Evolutionary conservation across 2,329 filamentous ascomycete genomes (phyloP), one percentile per base, ranked within the genome.

Genomic region (Colletotrichum phormii): DNA sequence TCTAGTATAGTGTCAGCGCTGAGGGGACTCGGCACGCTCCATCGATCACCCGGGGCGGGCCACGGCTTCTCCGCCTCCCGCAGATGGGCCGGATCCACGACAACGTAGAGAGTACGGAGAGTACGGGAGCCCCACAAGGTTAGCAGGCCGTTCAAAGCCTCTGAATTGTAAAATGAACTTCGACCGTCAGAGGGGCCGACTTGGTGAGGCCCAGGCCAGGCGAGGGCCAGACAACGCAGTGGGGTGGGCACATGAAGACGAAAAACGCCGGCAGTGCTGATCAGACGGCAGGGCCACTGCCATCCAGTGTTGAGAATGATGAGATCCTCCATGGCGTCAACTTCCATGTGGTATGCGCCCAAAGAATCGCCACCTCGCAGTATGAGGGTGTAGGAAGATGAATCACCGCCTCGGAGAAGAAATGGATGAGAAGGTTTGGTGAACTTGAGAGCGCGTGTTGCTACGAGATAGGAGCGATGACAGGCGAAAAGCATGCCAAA

Each of bases 271-370:
- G 33, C 42, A 24, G 24, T 65, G 11, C 63, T 65, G 53, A 65
- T 57, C 49, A 65, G 51, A 29, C 35, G 51, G 33, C 63, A 65
- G n/a, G 64, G 54, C 64, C 64, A 66, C 29, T 59, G 64, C 64
- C 54, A 59, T 13, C 54, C 64, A 1, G 29, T 65, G 24, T 37
- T 54, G 11, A 65, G 24, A 22, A 65, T 57, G 63, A 65, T 24
- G 8, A 65, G 53, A 57, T 65, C 33, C 15, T 29, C 12, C n/a
- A 18, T 26, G 33, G 63, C 63, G 9, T 65, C 63, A 31, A 65
- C 55, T 53, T 65, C 33, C 31, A 57, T 65, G 24, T 29, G 51
- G 51, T n/a, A 46, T 7, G 51, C 18, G 29, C 29, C 24, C 7
- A 58, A 31, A 5, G n/a, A 31, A 33, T 59, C 26, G 15, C 33